These are phyloP conservation scores for Apiospora marii DNA, from an alignment of 2,329 filamentous ascomycete genomes.

Conservation along the genomic window DNA sequence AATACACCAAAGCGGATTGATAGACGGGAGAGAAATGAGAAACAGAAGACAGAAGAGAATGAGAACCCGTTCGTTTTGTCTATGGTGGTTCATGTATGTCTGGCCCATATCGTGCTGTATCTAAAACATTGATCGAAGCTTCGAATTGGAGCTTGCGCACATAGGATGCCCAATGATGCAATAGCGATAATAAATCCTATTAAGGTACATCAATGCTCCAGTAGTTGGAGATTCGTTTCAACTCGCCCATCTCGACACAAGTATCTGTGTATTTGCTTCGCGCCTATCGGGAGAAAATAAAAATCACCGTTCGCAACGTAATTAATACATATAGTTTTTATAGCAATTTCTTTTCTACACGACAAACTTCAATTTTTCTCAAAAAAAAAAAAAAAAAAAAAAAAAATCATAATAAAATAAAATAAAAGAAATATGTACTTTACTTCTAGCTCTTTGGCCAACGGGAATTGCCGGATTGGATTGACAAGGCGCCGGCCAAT, in stretches of 20 bases:
- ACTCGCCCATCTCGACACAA: not conserved
- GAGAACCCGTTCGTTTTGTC: not conserved
- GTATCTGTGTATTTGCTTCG: not conserved
- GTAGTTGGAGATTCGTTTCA: not conserved
- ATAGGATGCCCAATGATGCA: conserved; percentile 12
- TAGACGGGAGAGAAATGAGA: too few species aligned
- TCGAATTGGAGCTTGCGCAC: conserved; percentile 2
- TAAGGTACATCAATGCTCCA: not conserved
- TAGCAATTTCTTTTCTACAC: not conserved
- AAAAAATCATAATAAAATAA: not conserved
- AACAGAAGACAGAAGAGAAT: not conserved
- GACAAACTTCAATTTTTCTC: too few species aligned
- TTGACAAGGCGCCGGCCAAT: conserved; percentile 1
- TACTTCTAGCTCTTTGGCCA: not conserved
- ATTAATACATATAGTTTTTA: too few species aligned
- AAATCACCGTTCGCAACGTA: too few species aligned
- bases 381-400: not conserved
- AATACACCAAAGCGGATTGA: not conserved
- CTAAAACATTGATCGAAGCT: conserved; percentile 9
- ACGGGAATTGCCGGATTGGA: not conserved
- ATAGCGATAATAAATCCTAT: not conserved
- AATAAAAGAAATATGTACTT: not conserved
- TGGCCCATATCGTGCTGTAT: not conserved
- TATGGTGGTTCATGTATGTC: not conserved
- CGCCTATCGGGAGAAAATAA: too few species aligned